phyloP scores from a whole-genome alignment of 2,329 filamentous ascomycete species.

The Rhynchosporium agropyri region DNA sequence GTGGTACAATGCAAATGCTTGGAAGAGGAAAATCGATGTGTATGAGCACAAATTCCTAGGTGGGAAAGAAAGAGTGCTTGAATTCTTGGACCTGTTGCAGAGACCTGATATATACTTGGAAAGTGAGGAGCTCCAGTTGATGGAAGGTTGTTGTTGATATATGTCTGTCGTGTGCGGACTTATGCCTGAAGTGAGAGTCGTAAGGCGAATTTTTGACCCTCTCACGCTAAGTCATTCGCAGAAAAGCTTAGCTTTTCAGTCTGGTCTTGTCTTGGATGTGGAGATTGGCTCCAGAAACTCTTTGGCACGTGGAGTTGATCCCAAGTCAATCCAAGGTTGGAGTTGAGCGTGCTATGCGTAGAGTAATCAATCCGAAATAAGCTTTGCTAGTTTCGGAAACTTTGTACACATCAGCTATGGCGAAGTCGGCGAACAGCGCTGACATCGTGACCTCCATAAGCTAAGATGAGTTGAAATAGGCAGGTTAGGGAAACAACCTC shows the following conservation, averaged over 20 bases:
- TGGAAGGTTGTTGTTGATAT: conserved; percentile 9
- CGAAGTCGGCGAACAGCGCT: conserved; percentile 10
- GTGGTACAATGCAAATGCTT: not conserved
- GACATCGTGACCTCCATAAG: conserved; percentile 11
- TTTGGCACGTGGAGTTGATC: conserved; percentile 12
- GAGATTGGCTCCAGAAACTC: not conserved
- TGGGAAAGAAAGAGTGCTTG: not conserved
- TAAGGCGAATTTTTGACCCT: not conserved
- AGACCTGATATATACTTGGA: not conserved
- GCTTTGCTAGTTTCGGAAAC: conserved; percentile 5
- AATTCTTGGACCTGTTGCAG: no score
- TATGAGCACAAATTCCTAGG: not conserved
- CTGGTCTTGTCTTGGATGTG: conserved; percentile 12
- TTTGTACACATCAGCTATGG: conserved; percentile 12
- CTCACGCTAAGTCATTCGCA: conserved; percentile 1
- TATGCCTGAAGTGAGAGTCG: not conserved
- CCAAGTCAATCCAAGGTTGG: conserved; percentile 9
- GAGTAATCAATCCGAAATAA: not conserved
- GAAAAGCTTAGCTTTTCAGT: not conserved
- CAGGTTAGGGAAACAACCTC: not conserved
- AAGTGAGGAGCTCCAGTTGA: not conserved
- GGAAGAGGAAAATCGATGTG: not conserved
- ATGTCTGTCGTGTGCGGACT: not conserved
- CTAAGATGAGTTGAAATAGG: not conserved
- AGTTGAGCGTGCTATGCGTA: not conserved